Evolutionary conservation across 345 rosid species (phyloP), one percentile per base, ranked within the genome.

Genomic region (Rhodamnia argentea): DNA sequence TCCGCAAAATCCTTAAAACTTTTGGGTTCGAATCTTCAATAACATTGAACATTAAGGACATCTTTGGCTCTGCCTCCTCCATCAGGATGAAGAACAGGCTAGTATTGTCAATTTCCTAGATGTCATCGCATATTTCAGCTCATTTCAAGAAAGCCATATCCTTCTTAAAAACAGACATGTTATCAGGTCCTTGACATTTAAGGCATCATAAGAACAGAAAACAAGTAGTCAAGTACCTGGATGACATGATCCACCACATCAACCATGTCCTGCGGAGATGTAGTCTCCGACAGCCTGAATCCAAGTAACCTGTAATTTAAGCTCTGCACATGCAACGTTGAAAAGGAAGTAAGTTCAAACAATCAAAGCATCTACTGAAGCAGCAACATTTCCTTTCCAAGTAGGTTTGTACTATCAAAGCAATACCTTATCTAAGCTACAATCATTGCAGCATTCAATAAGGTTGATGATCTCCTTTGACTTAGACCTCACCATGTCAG

Each of bases 301-400:
- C 99, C 99, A 91, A 96, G 95, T 90, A 96, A 91, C 91, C 95
- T 95, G 92, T 93, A 95, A 90, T 96, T 95, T 89, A 95, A 90
- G 86, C 89, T 90, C 99, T 96, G 94, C 84, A 74, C 24, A 59
- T 59, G 86, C 84, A 50, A 54, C 40, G 32, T n/a, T 56, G 55
- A 78, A 87, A 76, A 84, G 75, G 47, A 47, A 76, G 26, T 86
- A 24, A 24, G 74, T 53, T 7, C 51, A 76, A 82, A n/a, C 81
- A 75, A 75, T 27, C 82, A 89, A 86, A 78, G 40, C 55, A 52
- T 75, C 78, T 37, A 18, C 26, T 16, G 78, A 70, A 37, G 47
- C 23, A 37, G 78, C 78, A 70, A 70, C 47, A 70, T 18, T 64
- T 29, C 76, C 76, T 64, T 64, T 20, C 13, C 18, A 29, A 14